A percentile compares a stretch with the other conserved stretches of the same genome.
phyloP scores from a whole-genome alignment of 1,284 basidiomycete genomes.

The Ceratobasidium sp. region DNA sequence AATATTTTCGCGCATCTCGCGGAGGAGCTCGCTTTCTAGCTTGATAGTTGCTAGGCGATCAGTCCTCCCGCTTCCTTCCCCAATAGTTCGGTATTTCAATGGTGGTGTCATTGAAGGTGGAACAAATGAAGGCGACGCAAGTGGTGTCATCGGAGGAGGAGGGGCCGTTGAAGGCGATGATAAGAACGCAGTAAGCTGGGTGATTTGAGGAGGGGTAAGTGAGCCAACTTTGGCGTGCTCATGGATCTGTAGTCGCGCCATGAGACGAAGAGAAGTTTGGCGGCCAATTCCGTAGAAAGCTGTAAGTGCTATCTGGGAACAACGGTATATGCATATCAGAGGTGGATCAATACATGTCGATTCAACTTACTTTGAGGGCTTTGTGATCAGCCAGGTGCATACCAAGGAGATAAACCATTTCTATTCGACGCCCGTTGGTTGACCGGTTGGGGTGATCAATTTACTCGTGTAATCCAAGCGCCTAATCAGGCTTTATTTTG shows the following conservation, averaged over 20 bases:
- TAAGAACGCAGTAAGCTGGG: conserved; percentile 83
- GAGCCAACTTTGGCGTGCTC: conserved; percentile 77
- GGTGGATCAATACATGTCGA: neutral
- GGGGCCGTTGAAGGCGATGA: conserved; percentile 78
- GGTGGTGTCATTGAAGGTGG: conserved; percentile 35
- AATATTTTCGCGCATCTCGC: conserved; percentile 85
- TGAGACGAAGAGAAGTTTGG: conserved; percentile 75
- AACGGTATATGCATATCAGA: neutral
- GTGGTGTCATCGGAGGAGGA: conserved; percentile 64
- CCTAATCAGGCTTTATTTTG: neutral
- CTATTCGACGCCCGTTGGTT: neutral
- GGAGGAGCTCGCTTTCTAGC: conserved; percentile 81
- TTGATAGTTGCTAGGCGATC: conserved; percentile 75
- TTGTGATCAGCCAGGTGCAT: conserved; percentile 40
- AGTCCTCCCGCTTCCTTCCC: conserved; percentile 31
- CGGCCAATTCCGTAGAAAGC: conserved; percentile 84
- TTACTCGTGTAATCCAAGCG: neutral
- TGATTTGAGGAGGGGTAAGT: conserved; percentile 80
- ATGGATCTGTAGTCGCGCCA: conserved; percentile 88
- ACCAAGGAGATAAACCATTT: conserved; percentile 38
- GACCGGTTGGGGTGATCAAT: neutral
- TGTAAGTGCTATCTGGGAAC: conserved; percentile 76
- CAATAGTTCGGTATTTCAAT: conserved; percentile 41
- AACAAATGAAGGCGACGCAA: conserved; percentile 58
- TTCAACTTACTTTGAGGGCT: conserved; percentile 36